Evolutionary conservation across 345 rosid genomes (phyloP).

Genomic region (Hypericum androsaemum): DNA sequence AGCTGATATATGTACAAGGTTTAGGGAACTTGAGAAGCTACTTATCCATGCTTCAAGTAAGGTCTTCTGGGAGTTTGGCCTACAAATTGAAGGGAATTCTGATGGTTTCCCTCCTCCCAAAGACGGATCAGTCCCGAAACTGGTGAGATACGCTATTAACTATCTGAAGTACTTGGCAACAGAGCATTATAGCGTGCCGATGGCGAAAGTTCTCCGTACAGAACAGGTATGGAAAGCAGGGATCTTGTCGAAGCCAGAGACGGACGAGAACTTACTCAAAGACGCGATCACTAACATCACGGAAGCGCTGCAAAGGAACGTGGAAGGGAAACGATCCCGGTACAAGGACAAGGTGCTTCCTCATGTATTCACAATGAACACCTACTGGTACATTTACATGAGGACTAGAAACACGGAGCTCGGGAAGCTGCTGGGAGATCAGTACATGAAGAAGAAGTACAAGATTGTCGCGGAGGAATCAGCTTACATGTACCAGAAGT

Average conservation of each 20-base stretch:
- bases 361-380: conserved; percentile 45
- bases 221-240: conserved; percentile 56
- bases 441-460: conserved; percentile 33
- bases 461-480: conserved; percentile 49
- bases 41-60: conserved; percentile 44
- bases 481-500: conserved; percentile 48
- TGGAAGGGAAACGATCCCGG: conserved; percentile 34
- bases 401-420: conserved; percentile 46
- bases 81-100: conserved; percentile 49
- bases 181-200: conserved; percentile 31
- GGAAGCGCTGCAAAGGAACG: conserved; percentile 54
- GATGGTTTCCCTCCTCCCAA: conserved; percentile 43
- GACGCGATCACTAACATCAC: conserved; percentile 39
- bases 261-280: conserved; percentile 32
- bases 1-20: conserved; percentile 42
- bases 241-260: conserved; percentile 37
- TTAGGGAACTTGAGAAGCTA: conserved; percentile 48
- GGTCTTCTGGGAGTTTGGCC: conserved; percentile 61
- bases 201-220: conserved; percentile 48
- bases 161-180: conserved; percentile 45
- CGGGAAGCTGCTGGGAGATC: conserved; percentile 40
- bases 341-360: conserved; percentile 41
- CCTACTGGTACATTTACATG: conserved; percentile 63
- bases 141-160: conserved; percentile 53
- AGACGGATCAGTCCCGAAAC: conserved; percentile 52